Evolutionary conservation across 1,284 basidiomycete species (phyloP).

Genomic region (Boletus semigastroideus): DNA sequence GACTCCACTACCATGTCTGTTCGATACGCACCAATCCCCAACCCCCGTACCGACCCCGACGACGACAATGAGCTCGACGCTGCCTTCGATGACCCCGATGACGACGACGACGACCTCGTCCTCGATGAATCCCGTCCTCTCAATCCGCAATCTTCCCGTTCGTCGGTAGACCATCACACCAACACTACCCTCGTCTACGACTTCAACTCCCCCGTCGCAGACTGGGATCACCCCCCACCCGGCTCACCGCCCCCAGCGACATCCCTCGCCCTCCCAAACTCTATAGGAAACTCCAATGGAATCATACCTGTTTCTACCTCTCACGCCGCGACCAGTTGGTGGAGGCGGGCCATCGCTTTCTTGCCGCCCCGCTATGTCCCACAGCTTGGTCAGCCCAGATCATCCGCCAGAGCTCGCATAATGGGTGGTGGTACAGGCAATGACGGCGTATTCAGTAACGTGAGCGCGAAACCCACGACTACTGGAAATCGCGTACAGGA

Average conservation of each 20-base stretch:
- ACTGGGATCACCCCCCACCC: slow-evolving; percentile 77
- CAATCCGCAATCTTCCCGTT: slow-evolving; percentile 39
- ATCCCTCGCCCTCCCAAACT: slow-evolving; percentile 61
- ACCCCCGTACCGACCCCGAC: slow-evolving; percentile 51
- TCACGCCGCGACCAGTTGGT: slow-evolving; percentile 39
- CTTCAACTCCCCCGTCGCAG: slow-evolving; percentile 77
- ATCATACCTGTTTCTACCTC: slow-evolving; percentile 55
- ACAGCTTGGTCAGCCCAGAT: slow-evolving; percentile 44
- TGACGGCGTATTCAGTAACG: slow-evolving; percentile 96
- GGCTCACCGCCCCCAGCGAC: slow-evolving; percentile 80
- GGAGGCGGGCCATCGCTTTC: slow-evolving; percentile 59
- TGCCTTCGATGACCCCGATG: slow-evolving; percentile 73
- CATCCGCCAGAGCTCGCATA: slow-evolving; percentile 4
- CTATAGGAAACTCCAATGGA: slow-evolving; percentile 83
- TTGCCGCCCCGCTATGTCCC: slow-evolving; percentile 50
- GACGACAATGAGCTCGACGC: slow-evolving; percentile 69
- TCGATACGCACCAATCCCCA: slow-evolving; percentile 71
- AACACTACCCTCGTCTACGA: slow-evolving; percentile 61
- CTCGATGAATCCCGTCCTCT: slow-evolving; percentile 52
- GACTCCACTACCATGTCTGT: slow-evolving; percentile 50
- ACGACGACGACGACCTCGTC: slow-evolving; percentile 48
- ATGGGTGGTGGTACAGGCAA: slow-evolving; percentile 79
- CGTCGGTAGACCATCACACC: slow-evolving; percentile 5
- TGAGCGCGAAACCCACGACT: slow-evolving; percentile 83
- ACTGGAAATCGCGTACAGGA: slow-evolving; percentile 57